These are phyloP conservation scores for Apophysomyces elegans DNA, from an alignment of 371 early-diverging fungal species.

Conservation along the genomic window DNA sequence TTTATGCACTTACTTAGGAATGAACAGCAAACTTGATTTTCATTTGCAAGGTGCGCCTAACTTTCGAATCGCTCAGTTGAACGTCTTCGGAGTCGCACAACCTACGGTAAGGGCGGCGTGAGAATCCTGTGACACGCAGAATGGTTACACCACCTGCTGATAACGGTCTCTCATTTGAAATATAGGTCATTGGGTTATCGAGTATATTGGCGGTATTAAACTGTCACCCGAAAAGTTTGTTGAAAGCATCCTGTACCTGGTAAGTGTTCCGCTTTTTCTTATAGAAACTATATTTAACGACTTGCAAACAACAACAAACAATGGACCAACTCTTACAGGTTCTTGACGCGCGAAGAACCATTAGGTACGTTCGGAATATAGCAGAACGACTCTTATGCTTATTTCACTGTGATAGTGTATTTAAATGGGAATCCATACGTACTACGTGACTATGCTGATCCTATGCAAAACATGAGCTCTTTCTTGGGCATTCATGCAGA, in stretches of 20 bases:
- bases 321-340: slow-evolving; percentile 41
- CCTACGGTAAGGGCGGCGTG: slow-evolving; percentile 54
- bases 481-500: slow-evolving; percentile 68
- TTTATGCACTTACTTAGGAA: slow-evolving; percentile 27
- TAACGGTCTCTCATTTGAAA: neutral
- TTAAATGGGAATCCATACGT: slow-evolving; percentile 72
- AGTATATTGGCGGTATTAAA: slow-evolving; percentile 67
- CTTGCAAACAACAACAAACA: no score
- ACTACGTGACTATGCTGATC: slow-evolving; percentile 63
- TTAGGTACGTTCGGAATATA: slow-evolving; percentile 36
- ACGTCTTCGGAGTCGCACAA: slow-evolving; percentile 74
- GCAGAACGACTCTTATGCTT: neutral
- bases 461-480: slow-evolving; percentile 68
- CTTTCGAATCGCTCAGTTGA: slow-evolving; percentile 66
- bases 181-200: slow-evolving; percentile 59
- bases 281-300: neutral
- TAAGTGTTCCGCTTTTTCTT: slow-evolving; percentile 16
- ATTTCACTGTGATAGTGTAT: slow-evolving; percentile 42
- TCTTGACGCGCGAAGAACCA: slow-evolving; percentile 77
- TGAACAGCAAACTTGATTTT: slow-evolving; percentile 64
- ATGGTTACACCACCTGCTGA: neutral
- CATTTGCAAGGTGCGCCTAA: slow-evolving; percentile 76
- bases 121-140: slow-evolving; percentile 3
- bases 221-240: slow-evolving; percentile 51
- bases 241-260: slow-evolving; percentile 45